Evolutionary conservation across 2,329 filamentous ascomycete species (phyloP).

Genomic region (Fusarium sp.): DNA sequence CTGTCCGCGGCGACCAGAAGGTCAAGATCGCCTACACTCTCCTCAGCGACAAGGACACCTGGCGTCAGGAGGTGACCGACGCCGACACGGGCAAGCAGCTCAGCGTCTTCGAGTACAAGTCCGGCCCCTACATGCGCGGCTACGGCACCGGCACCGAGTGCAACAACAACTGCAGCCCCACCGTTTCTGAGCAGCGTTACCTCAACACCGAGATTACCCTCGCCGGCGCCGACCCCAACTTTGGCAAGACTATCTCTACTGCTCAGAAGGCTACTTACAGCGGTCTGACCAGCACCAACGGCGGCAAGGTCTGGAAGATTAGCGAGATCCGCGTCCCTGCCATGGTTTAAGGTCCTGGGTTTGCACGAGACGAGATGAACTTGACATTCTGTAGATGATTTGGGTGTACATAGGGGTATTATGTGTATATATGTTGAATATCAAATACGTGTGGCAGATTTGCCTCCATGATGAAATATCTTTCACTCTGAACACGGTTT

Average conservation of each 20-base stretch:
- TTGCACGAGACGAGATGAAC: background rate
- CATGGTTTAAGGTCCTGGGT: constrained; percentile 9
- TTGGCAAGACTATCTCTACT: constrained; percentile 29
- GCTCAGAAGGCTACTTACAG: constrained; percentile 31
- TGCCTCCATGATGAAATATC: background rate
- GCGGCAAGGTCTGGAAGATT: constrained; percentile 34
- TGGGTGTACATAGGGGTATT: background rate
- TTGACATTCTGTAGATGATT: background rate
- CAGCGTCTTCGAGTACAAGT: constrained; percentile 31
- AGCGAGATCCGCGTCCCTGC: constrained; percentile 29
- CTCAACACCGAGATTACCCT: constrained; percentile 36
- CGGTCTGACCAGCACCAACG: constrained; percentile 18
- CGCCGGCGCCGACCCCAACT: constrained; percentile 25
- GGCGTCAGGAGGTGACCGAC: constrained; percentile 33
- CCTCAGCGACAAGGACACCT: constrained; percentile 35
- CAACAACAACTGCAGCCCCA: constrained; percentile 27
- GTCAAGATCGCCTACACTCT: constrained; percentile 36
- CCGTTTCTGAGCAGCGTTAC: constrained; percentile 30
- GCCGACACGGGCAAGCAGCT: constrained; percentile 29
- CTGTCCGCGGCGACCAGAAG: constrained; percentile 32
- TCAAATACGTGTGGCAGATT: background rate
- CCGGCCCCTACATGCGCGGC: constrained; percentile 34
- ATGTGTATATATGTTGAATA: background rate
- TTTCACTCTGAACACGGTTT: background rate
- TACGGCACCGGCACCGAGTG: constrained; percentile 40